Conservation (phyloP, 176 grass and related monocot species). For the Chloris gayana region DNA sequence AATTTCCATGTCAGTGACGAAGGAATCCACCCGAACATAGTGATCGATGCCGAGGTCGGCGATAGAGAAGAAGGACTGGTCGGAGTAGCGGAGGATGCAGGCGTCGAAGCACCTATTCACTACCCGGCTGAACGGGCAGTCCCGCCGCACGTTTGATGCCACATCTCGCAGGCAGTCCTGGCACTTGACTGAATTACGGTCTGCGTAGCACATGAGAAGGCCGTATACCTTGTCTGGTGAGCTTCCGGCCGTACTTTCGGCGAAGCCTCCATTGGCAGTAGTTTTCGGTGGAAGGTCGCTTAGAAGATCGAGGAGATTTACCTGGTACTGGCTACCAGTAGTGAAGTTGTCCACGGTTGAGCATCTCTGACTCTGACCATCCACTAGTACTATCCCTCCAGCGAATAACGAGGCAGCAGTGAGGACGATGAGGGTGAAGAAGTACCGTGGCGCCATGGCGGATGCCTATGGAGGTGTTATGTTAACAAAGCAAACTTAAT, state of each 20-base stretch:
- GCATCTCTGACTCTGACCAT: too few relatives aligned
- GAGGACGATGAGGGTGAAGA: too few relatives aligned
- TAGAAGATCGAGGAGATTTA: conserved; percentile 30
- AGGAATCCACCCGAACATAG: neutral
- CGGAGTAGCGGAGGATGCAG: neutral
- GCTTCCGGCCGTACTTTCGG: neutral
- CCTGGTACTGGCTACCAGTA: conserved; percentile 15
- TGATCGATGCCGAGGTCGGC: neutral
- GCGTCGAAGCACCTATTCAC: too few relatives aligned
- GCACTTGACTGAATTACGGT: neutral
- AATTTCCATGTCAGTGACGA: neutral
- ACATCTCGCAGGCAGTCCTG: conserved; percentile 16
- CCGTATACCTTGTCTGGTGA: neutral
- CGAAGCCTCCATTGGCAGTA: neutral
- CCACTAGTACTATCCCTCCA: too few relatives aligned
- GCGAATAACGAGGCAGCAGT: too few relatives aligned
- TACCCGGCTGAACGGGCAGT: neutral
- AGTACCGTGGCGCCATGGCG: too few relatives aligned
- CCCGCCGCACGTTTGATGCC: neutral
- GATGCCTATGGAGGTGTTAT: too few relatives aligned
- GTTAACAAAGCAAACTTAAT: too few relatives aligned
- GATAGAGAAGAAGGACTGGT: conserved; percentile 27
- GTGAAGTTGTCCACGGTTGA: conserved; percentile 20
- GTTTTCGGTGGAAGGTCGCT: neutral
- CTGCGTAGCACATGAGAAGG: conserved; percentile 47